These are phyloP conservation scores for Sarocladium kiliense DNA, from an alignment of 2,329 filamentous ascomycete genomes.

Conservation along the genomic window DNA sequence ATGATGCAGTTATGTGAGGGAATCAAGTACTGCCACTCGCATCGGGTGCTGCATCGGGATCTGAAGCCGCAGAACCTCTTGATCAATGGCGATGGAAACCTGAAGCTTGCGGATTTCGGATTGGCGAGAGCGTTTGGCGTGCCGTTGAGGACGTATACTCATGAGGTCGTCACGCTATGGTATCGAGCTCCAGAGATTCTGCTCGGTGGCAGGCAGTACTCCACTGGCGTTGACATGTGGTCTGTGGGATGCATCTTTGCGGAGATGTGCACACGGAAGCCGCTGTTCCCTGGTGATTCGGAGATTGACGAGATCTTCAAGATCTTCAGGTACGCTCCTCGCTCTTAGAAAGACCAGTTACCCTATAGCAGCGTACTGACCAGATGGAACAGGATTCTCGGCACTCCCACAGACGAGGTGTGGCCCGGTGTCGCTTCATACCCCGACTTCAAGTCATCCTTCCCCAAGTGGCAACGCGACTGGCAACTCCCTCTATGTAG, in stretches of 20 bases:
- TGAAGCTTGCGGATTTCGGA: constrained; percentile 88
- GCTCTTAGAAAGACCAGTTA: not conserved
- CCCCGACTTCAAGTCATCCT: constrained; percentile 87
- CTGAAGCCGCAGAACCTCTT: constrained; percentile 88
- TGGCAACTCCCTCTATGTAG: constrained; percentile 60
- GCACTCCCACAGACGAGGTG: constrained; percentile 73
- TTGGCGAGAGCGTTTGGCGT: constrained; percentile 87
- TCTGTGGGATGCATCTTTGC: constrained; percentile 92
- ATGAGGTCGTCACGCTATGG: constrained; percentile 93
- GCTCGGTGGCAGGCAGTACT: constrained; percentile 85
- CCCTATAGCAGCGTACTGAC: not conserved
- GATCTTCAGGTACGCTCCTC: constrained; percentile 62
- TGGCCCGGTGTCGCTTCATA: constrained; percentile 95
- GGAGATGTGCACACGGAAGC: constrained; percentile 93
- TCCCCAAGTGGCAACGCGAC: constrained; percentile 84
- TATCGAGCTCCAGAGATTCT: constrained; percentile 89
- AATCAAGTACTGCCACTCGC: constrained; percentile 82
- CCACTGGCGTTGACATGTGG: constrained; percentile 95
- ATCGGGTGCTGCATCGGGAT: constrained; percentile 81
- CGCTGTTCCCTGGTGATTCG: constrained; percentile 88
- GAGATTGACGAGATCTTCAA: constrained; percentile 41
- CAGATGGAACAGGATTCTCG: constrained; percentile 53
- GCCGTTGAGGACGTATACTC: constrained; percentile 84
- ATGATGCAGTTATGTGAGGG: constrained; percentile 85
- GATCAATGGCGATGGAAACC: constrained; percentile 79